Evolutionary conservation across 306 rosid genomes (phyloP).

Genomic region (Phaseolus lunatus): DNA sequence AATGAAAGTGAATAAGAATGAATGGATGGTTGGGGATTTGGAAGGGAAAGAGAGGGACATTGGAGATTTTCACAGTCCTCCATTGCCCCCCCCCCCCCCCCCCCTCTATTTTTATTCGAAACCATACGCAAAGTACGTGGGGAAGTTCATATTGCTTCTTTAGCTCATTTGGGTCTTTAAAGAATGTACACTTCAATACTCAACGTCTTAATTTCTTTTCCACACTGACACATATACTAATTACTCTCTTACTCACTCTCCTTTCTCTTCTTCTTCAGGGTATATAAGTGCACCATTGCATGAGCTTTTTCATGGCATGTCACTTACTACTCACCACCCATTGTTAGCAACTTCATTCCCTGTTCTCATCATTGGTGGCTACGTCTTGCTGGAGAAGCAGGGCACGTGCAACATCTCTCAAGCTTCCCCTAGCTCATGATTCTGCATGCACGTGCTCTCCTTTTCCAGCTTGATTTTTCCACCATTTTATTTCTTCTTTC

Average conservation of each 20-base stretch:
- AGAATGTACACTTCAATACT: constrained; percentile 75
- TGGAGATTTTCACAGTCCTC: background rate
- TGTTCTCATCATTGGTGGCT: constrained; percentile 53
- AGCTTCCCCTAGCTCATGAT: background rate
- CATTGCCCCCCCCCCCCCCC: background rate
- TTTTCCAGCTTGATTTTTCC: constrained; percentile 86
- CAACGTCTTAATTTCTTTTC: constrained; percentile 59
- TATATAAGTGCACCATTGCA: constrained; percentile 59
- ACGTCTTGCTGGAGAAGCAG: constrained; percentile 95
- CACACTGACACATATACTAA: constrained; percentile 5
- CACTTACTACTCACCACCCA: constrained; percentile 21
- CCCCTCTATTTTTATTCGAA: constrained; percentile 18
- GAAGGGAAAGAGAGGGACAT: background rate
- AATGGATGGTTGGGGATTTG: background rate
- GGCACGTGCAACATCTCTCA: constrained; percentile 81
- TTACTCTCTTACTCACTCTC: background rate
- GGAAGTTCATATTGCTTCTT: constrained; percentile 49
- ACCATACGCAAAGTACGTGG: constrained; percentile 32
- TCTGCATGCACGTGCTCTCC: constrained; percentile 99
- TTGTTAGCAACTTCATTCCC: background rate
- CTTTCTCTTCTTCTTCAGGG: background rate
- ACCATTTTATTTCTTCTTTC: constrained; percentile 40
- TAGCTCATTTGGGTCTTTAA: constrained; percentile 54
- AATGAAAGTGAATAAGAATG: background rate
- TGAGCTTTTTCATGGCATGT: constrained; percentile 27